Base-by-base conservation (phyloP, 768 basidiomycete species). In the Suillus americanus region DNA sequence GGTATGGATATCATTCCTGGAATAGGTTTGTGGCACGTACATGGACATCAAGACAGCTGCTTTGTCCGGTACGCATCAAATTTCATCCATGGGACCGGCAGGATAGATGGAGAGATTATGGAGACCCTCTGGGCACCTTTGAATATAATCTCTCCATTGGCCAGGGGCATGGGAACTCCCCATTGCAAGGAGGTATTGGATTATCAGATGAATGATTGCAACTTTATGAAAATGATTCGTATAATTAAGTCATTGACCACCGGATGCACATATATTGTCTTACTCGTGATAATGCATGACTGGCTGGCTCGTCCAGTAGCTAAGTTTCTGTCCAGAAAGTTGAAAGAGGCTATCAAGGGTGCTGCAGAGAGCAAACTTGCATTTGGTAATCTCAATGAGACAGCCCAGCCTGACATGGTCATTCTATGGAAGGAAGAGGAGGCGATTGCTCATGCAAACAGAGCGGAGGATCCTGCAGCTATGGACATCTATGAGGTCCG, bases 181-280 rank as follows among this genome's bases (percentile, higher is more conserved):
- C 61, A 64, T 61, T 16, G 8, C 10, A 5, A 62, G 6, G 71
- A 75, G 54, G 62, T 68, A 3, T 53, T 72, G 5, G 70, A 74
- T 56, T 68, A 71, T 61, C 71, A 73, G 41, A 70, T 69, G 59
- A 61, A 56, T 20, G 70, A 73, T 51, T 66, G 63, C 8, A 75
- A 76, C 65, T 69, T 65, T 12, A 73, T 71, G 59, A 76, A 76
- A 59, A 41, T 68, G 48, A 41, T 70, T 5, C 38, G 51, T 2
- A 72, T 73, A n/a, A 37, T 60, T 64, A 9, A 64, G 63, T 35
- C 23, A 1, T 7, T 16, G 0, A 20, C 51, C 25, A 3, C 51
- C 51, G 18, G 51, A 30, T 30, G 18, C 16, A 33, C 3, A 53
- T 7, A 33, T n/a, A 53, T 53, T 7, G 30, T 53, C 28, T 9